A percentile compares a stretch with the other conserved stretches of the same genome.
phyloP scores from a whole-genome alignment of 108 stramenopile species.

The Nitzschia sp. region DNA sequence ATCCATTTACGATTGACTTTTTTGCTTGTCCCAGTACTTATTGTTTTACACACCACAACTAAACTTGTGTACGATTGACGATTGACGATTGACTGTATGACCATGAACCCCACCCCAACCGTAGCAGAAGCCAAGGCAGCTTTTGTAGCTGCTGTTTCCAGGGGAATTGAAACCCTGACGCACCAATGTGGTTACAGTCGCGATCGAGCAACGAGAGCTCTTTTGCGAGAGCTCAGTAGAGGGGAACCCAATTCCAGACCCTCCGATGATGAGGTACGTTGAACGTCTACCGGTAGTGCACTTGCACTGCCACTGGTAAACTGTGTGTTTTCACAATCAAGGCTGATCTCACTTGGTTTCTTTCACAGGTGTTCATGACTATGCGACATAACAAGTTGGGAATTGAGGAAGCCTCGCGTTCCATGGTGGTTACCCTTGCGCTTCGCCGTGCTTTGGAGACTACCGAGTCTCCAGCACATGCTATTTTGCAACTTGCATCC shows the following conservation, averaged over 20 bases:
- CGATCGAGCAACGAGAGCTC: constrained; percentile 46
- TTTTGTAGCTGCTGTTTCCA: constrained; percentile 40
- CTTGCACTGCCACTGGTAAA: too few relatives aligned
- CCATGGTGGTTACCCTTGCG: constrained; percentile 55
- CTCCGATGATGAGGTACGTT: constrained; percentile 61
- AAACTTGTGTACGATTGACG: too few relatives aligned
- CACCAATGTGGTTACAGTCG: constrained; percentile 51
- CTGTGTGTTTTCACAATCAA: too few relatives aligned
- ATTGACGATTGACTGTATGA: too few relatives aligned
- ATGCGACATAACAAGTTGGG: constrained; percentile 52
- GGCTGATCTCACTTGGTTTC: neutral
- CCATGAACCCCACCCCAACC: too few relatives aligned
- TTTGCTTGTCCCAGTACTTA: too few relatives aligned
- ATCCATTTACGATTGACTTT: too few relatives aligned
- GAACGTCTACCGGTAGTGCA: too few relatives aligned
- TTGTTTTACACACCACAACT: too few relatives aligned
- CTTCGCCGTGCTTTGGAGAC: constrained; percentile 33
- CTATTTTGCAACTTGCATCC: constrained; percentile 56
- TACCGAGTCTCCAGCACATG: constrained; percentile 26
- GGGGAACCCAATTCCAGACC: constrained; percentile 39
- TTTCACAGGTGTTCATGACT: constrained; percentile 52
- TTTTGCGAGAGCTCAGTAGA: constrained; percentile 48
- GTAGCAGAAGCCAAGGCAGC: constrained; percentile 39
- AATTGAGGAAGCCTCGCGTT: constrained; percentile 59
- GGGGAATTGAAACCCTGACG: constrained; percentile 49